Evolutionary conservation across 768 basidiomycete species (phyloP).

Genomic region (Termitomyces sp.): DNA sequence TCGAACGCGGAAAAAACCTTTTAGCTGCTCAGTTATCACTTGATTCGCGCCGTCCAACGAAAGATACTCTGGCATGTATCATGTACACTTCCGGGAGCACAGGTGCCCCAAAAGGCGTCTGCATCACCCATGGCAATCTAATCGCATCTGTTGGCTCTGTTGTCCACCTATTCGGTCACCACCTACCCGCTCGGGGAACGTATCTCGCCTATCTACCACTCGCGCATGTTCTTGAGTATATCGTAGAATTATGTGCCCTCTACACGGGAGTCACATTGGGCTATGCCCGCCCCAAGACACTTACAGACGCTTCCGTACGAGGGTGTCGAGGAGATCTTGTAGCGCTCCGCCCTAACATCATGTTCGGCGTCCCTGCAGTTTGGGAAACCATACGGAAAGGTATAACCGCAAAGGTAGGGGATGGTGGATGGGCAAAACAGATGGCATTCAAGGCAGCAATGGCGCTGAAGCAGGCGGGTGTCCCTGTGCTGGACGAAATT

Average conservation of each 20-base stretch:
- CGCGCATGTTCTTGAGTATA: constrained; percentile 93
- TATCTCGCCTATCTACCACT: constrained; percentile 91
- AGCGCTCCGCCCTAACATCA: constrained; percentile 75
- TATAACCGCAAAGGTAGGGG: constrained; percentile 74
- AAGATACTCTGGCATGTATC: constrained; percentile 42
- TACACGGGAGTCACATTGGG: constrained; percentile 77
- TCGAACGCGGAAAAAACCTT: constrained; percentile 51
- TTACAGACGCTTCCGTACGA: constrained; percentile 90
- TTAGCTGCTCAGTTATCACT: constrained; percentile 30
- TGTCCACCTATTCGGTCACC: constrained; percentile 60
- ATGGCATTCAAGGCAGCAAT: constrained; percentile 77
- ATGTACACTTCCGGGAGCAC: constrained; percentile 88
- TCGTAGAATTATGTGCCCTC: constrained; percentile 78
- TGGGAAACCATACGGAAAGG: constrained; percentile 98
- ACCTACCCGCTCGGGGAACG: constrained; percentile 50
- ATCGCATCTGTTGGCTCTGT: constrained; percentile 82
- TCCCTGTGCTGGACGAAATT: constrained; percentile 61
- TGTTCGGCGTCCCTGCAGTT: constrained; percentile 93
- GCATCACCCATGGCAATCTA: constrained; percentile 83
- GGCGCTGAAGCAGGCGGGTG: constrained; percentile 60
- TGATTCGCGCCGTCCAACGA: constrained; percentile 38
- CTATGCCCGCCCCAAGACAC: constrained; percentile 91
- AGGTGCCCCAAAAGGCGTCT: constrained; percentile 91
- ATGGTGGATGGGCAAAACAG: constrained; percentile 61
- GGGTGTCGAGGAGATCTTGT: constrained; percentile 81